Evolutionary conservation across 202 grass and related monocot genomes (phyloP), one percentile per base, ranked within the genome.

Genomic region (Hordeum pubiflorum): DNA sequence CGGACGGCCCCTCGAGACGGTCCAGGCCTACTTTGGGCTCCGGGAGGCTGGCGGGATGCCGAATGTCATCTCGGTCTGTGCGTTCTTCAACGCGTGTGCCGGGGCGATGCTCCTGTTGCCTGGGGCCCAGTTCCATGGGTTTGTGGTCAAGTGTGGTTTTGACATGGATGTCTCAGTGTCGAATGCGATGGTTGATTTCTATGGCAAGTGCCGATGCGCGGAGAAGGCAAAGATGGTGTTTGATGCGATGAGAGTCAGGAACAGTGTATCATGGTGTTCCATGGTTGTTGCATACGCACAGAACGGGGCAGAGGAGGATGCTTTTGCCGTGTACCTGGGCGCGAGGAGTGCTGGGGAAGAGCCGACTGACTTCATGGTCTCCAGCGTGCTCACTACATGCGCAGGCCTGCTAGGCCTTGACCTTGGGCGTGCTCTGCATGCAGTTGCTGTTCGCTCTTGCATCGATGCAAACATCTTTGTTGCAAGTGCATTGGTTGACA

Each of bases 181-280:
- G 14, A 97, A 97, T 55, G 72, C 81, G 14, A 66, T 93, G 40
- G 40, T 97, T 75, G 93, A 97, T 84, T 97, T 93, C 72, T 97
- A 93, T 62, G 82, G 93, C 21, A 93, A 97, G 75, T 97, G 90
- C 67, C 84, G 72, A 17, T 46, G 85, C 1, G 57, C 69, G 0
- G 63, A 29, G 6, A 88, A 81, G 74, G 93, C 91, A 17, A 83
- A 69, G 75, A 71, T 21, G 9, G 86, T 97, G 43, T 93, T 97
- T 76, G 86, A 93, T 76, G 82, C 32, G 27, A 93, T 97, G 84
- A 59, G 24, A 34, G 37, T 88, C 20, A 81, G 72, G 86, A 93
- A 97, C 57, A 87, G 69, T 2, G 93, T 97, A 26, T 91, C 93
- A 1, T 97, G 93, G 91, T 93, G 91, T 58, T 91, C 88, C 29